phyloP scores from a whole-genome alignment of 176 grass and related monocot species.

The Ampelocalamus luodianensis region DNA sequence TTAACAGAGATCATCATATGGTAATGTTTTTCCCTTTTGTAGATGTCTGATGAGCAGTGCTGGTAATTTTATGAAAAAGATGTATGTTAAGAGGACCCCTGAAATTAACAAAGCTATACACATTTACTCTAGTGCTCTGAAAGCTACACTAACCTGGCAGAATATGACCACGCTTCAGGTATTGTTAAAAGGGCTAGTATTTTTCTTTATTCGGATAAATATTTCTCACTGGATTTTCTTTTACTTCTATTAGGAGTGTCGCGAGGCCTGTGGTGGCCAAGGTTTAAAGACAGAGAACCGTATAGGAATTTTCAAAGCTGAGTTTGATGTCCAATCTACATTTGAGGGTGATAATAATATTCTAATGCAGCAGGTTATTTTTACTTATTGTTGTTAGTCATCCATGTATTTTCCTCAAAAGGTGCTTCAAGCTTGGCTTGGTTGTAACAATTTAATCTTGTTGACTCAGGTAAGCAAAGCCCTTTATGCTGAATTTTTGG shows the following conservation, averaged over 20 bases:
- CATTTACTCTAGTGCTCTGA: slow-evolving; percentile 97
- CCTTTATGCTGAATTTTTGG: slow-evolving; percentile 78
- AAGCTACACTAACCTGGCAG: slow-evolving; percentile 89
- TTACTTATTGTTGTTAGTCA: slow-evolving; percentile 28
- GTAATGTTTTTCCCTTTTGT: slow-evolving; percentile 35
- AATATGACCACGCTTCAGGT: slow-evolving; percentile 98
- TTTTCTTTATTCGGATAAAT: slow-evolving; percentile 34
- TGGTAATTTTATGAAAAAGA: slow-evolving; percentile 83
- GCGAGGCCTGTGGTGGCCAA: slow-evolving; percentile 95
- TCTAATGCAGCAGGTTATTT: slow-evolving; percentile 91
- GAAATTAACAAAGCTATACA: slow-evolving; percentile 83
- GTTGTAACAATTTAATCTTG: too few species aligned
- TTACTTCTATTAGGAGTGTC: slow-evolving; percentile 69
- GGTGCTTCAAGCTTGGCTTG: slow-evolving; percentile 23
- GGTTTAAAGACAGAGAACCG: slow-evolving; percentile 95
- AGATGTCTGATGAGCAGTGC: slow-evolving; percentile 92
- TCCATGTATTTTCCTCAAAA: slow-evolving; percentile 34
- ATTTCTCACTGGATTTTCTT: slow-evolving; percentile 36
- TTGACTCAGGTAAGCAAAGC: slow-evolving; percentile 93
- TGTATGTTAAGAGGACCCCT: slow-evolving; percentile 82
- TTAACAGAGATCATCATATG: slow-evolving; percentile 29
- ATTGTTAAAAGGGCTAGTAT: slow-evolving; percentile 34
- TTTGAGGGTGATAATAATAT: slow-evolving; percentile 99
- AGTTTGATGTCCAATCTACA: slow-evolving; percentile 97
- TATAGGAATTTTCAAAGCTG: slow-evolving; percentile 88